Evolutionary conservation across 1,284 basidiomycete genomes (phyloP).

Genomic region (Ustanciosporium gigantosporum): DNA sequence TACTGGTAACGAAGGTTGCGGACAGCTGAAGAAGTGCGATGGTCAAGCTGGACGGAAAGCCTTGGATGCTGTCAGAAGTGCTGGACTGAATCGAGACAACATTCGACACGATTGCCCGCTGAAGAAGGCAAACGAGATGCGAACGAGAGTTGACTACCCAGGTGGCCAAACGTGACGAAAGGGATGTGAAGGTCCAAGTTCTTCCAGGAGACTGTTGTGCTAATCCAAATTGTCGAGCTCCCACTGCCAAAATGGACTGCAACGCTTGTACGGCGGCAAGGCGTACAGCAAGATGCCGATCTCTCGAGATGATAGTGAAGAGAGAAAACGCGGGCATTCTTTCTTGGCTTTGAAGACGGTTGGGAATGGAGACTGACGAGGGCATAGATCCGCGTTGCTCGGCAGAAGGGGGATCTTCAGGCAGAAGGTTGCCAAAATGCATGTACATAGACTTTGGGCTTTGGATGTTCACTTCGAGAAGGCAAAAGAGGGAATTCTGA

Average conservation of each 20-base stretch:
- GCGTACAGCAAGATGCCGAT: conserved; percentile 15
- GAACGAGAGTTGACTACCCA: conserved; percentile 31
- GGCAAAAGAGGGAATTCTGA: conserved; percentile 19
- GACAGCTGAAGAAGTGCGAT: conserved; percentile 17
- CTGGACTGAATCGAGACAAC: not conserved
- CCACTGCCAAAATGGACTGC: conserved; percentile 10
- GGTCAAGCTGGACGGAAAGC: conserved; percentile 3
- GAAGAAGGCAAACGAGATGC: conserved; percentile 11
- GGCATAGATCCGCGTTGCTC: not conserved
- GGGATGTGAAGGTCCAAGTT: conserved; percentile 22
- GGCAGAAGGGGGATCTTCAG: conserved; percentile 1
- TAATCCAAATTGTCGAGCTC: conserved; percentile 16
- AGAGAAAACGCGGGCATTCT: conserved; percentile 3
- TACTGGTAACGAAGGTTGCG: conserved; percentile 7
- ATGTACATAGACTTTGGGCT: conserved; percentile 7
- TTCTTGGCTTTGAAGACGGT: not conserved
- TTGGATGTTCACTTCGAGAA: conserved; percentile 19
- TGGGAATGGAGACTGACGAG: too few species aligned
- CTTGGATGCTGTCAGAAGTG: not conserved
- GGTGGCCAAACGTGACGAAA: conserved; percentile 22
- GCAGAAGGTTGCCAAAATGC: conserved; percentile 15
- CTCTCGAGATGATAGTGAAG: conserved; percentile 13
- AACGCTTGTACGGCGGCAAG: conserved; percentile 17
- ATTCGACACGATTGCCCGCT: too few species aligned
- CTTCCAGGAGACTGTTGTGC: conserved; percentile 25